Evolutionary conservation across 1,139 yeast genomes (phyloP).

Genomic region (Ogataea hybrid): DNA sequence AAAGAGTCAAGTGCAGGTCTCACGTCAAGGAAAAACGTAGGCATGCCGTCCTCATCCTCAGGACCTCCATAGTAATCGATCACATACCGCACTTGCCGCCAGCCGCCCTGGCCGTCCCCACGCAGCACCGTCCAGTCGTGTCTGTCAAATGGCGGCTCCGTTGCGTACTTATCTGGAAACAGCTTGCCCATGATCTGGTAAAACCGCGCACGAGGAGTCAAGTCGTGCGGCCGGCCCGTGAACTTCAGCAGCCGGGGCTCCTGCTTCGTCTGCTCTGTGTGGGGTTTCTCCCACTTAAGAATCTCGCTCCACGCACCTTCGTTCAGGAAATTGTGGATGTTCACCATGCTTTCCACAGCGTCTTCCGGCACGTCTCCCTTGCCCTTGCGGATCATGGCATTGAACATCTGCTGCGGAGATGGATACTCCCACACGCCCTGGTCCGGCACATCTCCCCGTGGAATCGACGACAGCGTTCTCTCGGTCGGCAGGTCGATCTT

Average conservation of each 20-base stretch:
- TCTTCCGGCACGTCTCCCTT: slow-evolving; percentile 88
- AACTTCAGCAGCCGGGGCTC: slow-evolving; percentile 80
- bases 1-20: slow-evolving; percentile 87
- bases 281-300: slow-evolving; percentile 76
- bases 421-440: slow-evolving; percentile 97
- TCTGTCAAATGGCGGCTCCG: slow-evolving; percentile 92
- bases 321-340: slow-evolving; percentile 90
- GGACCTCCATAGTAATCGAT: slow-evolving; percentile 97
- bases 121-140: slow-evolving; percentile 98
- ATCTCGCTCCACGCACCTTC: slow-evolving; percentile 99
- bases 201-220: slow-evolving; percentile 84
- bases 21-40: slow-evolving; percentile 88
- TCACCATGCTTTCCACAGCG: slow-evolving; percentile 96
- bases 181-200: slow-evolving; percentile 63
- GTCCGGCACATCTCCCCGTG: slow-evolving; percentile 66
- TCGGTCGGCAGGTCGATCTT: slow-evolving; percentile 73
- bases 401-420: slow-evolving; percentile 97
- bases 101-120: slow-evolving; percentile 40
- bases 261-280: slow-evolving; percentile 48
- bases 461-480: slow-evolving; percentile 81
- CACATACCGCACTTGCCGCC: slow-evolving; percentile 80
- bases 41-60: slow-evolving; percentile 83
- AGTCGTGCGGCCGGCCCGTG: slow-evolving; percentile 87
- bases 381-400: slow-evolving; percentile 95
- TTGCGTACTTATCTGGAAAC: slow-evolving; percentile 70